phyloP scores from a whole-genome alignment of 2,329 filamentous ascomycete species.

The Fusarium albidum region DNA sequence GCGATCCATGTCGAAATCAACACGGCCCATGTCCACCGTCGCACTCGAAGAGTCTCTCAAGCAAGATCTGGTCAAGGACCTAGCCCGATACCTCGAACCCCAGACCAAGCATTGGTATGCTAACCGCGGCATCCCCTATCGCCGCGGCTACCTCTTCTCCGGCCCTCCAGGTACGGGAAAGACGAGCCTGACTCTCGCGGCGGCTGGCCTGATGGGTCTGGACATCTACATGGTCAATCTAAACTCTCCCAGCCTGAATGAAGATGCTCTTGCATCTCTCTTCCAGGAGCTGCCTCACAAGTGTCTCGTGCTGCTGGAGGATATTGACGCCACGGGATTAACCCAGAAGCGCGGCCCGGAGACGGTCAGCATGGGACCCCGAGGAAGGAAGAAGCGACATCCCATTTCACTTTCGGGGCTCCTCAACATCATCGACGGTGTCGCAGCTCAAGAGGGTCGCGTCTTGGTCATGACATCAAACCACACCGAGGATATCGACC shows the following conservation, averaged over 20 bases:
- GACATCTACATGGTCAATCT: conserved; percentile 31
- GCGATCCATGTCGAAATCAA: conserved; percentile 28
- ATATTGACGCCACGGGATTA: conserved; percentile 24
- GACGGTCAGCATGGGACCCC: neutral
- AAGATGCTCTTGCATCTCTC: conserved; percentile 17
- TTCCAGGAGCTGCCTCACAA: conserved; percentile 13
- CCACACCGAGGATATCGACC: conserved; percentile 38
- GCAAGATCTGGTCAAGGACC: conserved; percentile 23
- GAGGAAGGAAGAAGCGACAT: neutral
- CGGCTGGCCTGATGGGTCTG: conserved; percentile 24
- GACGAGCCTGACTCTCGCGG: conserved; percentile 26
- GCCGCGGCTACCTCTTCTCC: conserved; percentile 31
- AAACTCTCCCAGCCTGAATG: conserved; percentile 7
- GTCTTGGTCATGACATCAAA: conserved; percentile 79
- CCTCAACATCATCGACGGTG: conserved; percentile 74
- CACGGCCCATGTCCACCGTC: conserved; percentile 27
- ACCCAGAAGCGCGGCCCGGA: conserved; percentile 10
- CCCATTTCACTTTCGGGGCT: conserved; percentile 62
- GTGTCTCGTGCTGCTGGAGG: conserved; percentile 25
- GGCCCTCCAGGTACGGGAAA: conserved; percentile 34
- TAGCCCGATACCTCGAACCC: conserved; percentile 26
- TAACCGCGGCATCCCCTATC: conserved; percentile 30
- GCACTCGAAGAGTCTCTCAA: conserved; percentile 25
- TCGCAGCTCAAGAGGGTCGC: conserved; percentile 71
- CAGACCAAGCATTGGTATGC: conserved; percentile 30